Evolutionary conservation across 2,329 filamentous ascomycete genomes (phyloP).

Genomic region (Colletotrichum lindemuthianum): DNA sequence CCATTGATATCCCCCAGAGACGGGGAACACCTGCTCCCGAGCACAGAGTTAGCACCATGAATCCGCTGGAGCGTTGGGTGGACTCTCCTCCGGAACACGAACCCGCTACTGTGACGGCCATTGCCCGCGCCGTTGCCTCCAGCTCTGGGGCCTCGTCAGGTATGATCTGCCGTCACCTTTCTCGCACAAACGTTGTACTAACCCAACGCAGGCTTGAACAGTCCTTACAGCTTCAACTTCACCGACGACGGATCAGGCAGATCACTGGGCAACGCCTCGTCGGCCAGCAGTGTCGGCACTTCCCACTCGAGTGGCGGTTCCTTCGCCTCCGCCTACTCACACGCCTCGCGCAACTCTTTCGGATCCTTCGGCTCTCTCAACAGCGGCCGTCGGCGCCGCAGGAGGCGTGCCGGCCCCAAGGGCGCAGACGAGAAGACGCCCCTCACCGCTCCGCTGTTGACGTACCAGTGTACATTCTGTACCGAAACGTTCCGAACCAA

Average conservation of each 20-base stretch:
- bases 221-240: slow-evolving; percentile 65
- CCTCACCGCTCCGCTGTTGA: slow-evolving; percentile 59
- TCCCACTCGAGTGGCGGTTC: slow-evolving; percentile 69
- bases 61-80: slow-evolving; percentile 67
- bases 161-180: slow-evolving; percentile 1
- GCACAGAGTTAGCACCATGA: slow-evolving; percentile 53
- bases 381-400: slow-evolving; percentile 60
- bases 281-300: slow-evolving; percentile 68
- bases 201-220: slow-evolving; percentile 58
- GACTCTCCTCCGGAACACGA: slow-evolving; percentile 70
- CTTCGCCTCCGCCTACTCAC: slow-evolving; percentile 68
- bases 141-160: slow-evolving; percentile 55
- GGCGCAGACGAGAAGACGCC: slow-evolving; percentile 47
- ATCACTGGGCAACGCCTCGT: slow-evolving; percentile 69
- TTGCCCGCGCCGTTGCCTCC: slow-evolving; percentile 66
- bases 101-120: slow-evolving; percentile 67
- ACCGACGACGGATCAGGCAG: slow-evolving; percentile 70
- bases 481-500: slow-evolving; percentile 75
- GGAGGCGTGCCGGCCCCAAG: slow-evolving; percentile 55
- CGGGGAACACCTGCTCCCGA: slow-evolving; percentile 64
- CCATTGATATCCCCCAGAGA: slow-evolving; percentile 78
- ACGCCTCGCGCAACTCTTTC: slow-evolving; percentile 66
- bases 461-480: slow-evolving; percentile 75
- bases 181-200: background rate
- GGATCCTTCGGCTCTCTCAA: slow-evolving; percentile 59